phyloP scores from a whole-genome alignment of 1,284 basidiomycete genomes.

The Cryptococcus sp. region DNA sequence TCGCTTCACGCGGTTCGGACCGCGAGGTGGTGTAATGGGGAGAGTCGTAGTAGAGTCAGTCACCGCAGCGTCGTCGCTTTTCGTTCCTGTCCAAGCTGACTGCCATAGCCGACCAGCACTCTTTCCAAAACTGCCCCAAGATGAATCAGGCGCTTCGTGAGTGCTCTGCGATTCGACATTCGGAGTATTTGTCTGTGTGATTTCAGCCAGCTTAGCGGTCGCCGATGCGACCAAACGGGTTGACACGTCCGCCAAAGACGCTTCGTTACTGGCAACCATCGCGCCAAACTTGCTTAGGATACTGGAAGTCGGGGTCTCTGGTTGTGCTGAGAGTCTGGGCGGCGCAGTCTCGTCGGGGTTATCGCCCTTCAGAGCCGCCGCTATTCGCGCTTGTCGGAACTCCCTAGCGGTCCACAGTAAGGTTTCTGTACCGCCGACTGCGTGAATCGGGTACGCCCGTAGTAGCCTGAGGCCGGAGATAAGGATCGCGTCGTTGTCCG shows the following conservation, averaged over 20 bases:
- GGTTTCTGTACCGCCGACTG: constrained; percentile 32
- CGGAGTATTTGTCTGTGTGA: background rate
- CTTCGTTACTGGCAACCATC: no score
- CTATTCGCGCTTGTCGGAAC: constrained; percentile 31
- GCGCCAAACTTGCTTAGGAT: no score
- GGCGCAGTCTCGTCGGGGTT: constrained; percentile 27
- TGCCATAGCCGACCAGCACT: constrained; percentile 1
- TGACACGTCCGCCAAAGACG: background rate
- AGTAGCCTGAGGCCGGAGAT: constrained; percentile 34
- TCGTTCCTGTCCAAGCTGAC: background rate
- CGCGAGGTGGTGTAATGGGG: constrained; percentile 2
- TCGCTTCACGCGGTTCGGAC: constrained; percentile 4
- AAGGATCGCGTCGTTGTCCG: constrained; percentile 24
- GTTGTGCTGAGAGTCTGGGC: no score
- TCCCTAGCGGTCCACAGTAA: constrained; percentile 37
- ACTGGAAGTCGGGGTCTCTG: no score
- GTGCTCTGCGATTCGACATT: constrained; percentile 9
- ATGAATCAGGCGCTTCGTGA: constrained; percentile 2
- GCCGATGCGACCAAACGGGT: background rate
- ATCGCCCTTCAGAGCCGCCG: constrained; percentile 26
- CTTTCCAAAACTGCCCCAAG: constrained; percentile 22
- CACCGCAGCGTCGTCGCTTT: background rate
- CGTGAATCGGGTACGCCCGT: constrained; percentile 31
- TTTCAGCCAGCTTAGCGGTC: background rate
- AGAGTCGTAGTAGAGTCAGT: background rate